Base-by-base conservation (phyloP, 345 rosid genomes). In the Gossypium raimondii region DNA sequence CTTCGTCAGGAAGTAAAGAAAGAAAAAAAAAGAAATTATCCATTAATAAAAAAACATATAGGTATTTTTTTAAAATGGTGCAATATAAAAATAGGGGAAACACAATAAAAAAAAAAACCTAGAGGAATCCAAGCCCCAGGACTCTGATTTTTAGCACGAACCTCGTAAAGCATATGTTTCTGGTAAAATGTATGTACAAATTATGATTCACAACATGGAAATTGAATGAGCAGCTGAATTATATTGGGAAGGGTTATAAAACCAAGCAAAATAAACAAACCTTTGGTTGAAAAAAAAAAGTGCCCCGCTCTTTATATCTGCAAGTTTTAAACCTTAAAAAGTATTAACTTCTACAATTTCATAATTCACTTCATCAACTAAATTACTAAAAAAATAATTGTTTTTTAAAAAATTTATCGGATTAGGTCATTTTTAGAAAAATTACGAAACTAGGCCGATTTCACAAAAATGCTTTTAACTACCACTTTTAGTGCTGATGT, bases 301-400 rank as follows among this genome's bases (percentile, higher is more conserved):
- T 5, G 97, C 89, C 56, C 97, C 97, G 44, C 93, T 92, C 87
- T 88, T 92, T 82, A 90, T 86, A 67, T 90, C 84, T 96, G 72
- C 53, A 58, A 72, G 63, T 18, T 18, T 9, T 52, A 45, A 12
- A 17, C 34, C 53, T 48, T 18, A 67, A 43, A 57, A 56, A 55
- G 13, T 9, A 18, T 25, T 0, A 9, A 24, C 13, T 67, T 63
- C 69, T 53, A 56, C 74, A 51, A 48, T 7, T 22, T 43, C 16
- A 7, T 16, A 60, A 14, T 50, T 3, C 25, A 24, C 25, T 24
- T 24, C 25, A 24, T 24, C 25, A 24, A 24, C 25, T 24, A 24
- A 24, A 24, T 24, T 24, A 24, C 1, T 20, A 20, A 24, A 24
- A 24, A 24, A 24, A 24, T 24, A 24, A 1, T 2, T 2, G 1